Base-by-base conservation (phyloP, 345 rosid species). In the Capsella bursapastoris region DNA sequence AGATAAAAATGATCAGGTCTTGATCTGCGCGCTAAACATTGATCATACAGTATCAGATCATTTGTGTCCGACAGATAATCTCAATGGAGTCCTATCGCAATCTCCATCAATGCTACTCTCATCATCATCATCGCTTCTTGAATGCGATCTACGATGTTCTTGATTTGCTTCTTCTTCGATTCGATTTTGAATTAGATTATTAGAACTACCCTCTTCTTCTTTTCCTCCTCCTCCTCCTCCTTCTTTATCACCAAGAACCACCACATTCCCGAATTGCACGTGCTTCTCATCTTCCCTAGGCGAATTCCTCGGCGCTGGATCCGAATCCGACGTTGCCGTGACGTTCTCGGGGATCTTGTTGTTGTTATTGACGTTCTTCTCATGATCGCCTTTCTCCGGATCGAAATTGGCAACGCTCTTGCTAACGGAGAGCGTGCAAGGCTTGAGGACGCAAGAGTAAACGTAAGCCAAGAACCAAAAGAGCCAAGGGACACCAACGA, bases 401-500 rank as follows among this genome's bases (percentile, higher is more conserved):
- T 78, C 81, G 64, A 51, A 25, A 15, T 43, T 29, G 34, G 66
- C 57, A 29, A 47, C 73, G 61, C 41, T 59, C 35, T 60, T 74
- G 55, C 61, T 3, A 6, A 68, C 14, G 25, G 50, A 48, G 43
- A 49, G 48, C 2, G 28, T 47, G 14, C 71, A 51, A 14, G 90
- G 86, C 67, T 59, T 79, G 65, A 82, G 68, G 62, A 78, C 68
- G 64, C 86, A 88, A 16, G 76, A 74, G 75, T 86, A 87, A 16
- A 87, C 8, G 72, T 82, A 90, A 14, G 79, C 80, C 37, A 83
- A 50, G 59, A 90, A 73, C 97, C 97, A 88, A 74, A 87, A 87
- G 4, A 72, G 29, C 97, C 97, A 90, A 5, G 97, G 97, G 57
- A 88, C 70, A 70, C 82, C 85, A 6, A 82, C 87, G 37, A 88